These are phyloP conservation scores for Microglena sp. DNA, from an alignment of 139 green algal genomes.

Conservation along the genomic window DNA sequence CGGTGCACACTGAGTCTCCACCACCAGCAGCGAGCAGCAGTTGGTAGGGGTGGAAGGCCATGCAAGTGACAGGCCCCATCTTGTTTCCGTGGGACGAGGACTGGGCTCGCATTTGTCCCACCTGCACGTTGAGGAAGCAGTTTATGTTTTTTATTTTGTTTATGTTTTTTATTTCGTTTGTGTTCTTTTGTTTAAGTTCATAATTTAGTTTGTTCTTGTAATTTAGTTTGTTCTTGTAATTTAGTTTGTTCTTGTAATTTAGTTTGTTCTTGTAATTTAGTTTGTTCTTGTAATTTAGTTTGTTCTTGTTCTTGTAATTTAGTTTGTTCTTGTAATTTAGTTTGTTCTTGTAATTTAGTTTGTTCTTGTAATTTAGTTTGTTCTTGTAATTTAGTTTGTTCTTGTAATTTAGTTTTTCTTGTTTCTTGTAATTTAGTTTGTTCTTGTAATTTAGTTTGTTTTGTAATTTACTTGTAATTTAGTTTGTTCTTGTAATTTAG, in stretches of 20 bases:
- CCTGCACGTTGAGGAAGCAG: constrained; percentile 13
- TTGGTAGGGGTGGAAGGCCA: constrained; percentile 81
- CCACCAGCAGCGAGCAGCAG: constrained; percentile 64
- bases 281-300: neutral
- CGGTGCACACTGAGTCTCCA: constrained; percentile 34
- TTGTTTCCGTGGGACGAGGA: constrained; percentile 48
- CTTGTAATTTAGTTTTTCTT: too few species aligned
- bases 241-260: neutral
- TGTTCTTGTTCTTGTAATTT: neutral
- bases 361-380: too few species aligned
- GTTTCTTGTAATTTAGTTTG: too few species aligned
- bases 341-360: too few species aligned
- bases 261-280: too few species aligned
- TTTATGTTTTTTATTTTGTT: neutral
- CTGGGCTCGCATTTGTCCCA: constrained; percentile 58
- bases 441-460: too few species aligned
- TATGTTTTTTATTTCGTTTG: neutral
- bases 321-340: too few species aligned
- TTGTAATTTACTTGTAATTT: too few species aligned
- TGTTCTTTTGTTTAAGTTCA: neutral
- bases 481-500: too few species aligned
- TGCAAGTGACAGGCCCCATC: constrained; percentile 58
- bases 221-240: neutral
- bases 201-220: neutral
- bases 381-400: too few species aligned